Evolutionary conservation across 2,329 filamentous ascomycete species (phyloP).

Genomic region (Neofusicoccum sp.): DNA sequence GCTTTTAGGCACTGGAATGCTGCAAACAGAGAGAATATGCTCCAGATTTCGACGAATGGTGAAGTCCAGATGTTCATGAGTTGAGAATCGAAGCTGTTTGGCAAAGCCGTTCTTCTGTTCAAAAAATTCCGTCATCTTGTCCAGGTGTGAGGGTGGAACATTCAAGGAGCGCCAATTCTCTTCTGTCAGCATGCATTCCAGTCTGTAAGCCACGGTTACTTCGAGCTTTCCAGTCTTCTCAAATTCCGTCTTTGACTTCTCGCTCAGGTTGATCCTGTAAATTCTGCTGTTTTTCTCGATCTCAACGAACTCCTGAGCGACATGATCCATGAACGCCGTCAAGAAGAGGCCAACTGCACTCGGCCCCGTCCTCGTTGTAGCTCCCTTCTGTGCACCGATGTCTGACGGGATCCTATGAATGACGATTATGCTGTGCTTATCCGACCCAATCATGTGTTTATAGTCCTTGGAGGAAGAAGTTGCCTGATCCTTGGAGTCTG

Average conservation of each 20-base stretch:
- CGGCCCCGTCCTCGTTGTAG: no score
- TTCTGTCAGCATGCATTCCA: not conserved
- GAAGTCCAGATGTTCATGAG: slow-evolving; percentile 8
- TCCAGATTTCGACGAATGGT: slow-evolving; percentile 18
- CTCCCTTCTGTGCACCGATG: no score
- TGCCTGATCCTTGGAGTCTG: not conserved
- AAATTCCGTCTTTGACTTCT: not conserved
- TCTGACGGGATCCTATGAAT: no score
- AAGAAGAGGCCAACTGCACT: not conserved
- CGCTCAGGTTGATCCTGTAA: not conserved
- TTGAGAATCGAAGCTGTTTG: not conserved
- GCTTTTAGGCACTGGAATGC: not conserved
- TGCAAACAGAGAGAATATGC: slow-evolving; percentile 21
- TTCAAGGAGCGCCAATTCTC: not conserved
- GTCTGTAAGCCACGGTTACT: not conserved
- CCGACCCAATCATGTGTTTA: not conserved
- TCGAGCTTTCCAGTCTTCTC: not conserved
- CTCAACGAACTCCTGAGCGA: not conserved
- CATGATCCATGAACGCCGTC: not conserved
- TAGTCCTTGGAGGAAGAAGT: not conserved
- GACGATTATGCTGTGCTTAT: no score
- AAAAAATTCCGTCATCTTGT: not conserved
- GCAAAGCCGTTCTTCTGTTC: not conserved
- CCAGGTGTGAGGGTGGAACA: not conserved
- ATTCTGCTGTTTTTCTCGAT: not conserved